Percentiles rank a stretch among this genome's conserved stretches.
Evolutionary conservation across 1,139 yeast genomes (phyloP).

Genomic region (Hemisphaericaspora lyxosophila): DNA sequence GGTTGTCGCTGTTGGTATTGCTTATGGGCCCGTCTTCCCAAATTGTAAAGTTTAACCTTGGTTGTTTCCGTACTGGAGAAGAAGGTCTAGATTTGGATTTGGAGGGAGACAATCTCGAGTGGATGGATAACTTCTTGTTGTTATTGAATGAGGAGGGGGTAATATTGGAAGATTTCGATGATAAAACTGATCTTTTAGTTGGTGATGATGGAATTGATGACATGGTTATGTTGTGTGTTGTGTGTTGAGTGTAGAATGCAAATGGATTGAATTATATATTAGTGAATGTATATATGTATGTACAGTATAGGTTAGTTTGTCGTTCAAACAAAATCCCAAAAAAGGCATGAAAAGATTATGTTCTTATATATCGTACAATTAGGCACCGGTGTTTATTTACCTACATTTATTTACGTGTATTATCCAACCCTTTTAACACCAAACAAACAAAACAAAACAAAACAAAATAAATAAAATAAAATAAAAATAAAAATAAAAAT

Average conservation of each 20-base stretch:
- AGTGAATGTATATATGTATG: too few relatives aligned
- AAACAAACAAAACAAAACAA: background rate
- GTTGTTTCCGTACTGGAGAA: constrained; percentile 17
- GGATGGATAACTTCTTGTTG: constrained; percentile 17
- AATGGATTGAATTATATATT: background rate
- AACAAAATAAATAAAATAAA: background rate
- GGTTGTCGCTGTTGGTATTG: constrained; percentile 2
- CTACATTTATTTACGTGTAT: too few relatives aligned
- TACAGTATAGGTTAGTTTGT: too few relatives aligned
- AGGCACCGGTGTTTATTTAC: too few relatives aligned
- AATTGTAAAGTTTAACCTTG: constrained; percentile 33
- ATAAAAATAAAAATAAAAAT: too few relatives aligned
- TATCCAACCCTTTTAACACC: too few relatives aligned
- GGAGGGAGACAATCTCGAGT: constrained; percentile 10
- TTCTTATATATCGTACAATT: too few relatives aligned
- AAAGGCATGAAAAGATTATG: too few relatives aligned
- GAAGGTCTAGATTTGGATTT: constrained; percentile 12
- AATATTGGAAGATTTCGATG: constrained; percentile 33
- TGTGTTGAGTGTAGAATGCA: background rate
- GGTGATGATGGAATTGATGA: constrained; percentile 31
- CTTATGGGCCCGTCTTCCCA: constrained; percentile 40
- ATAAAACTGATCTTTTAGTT: constrained; percentile 30
- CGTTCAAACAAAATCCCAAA: too few relatives aligned
- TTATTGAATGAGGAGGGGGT: constrained; percentile 27
- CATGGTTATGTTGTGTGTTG: too few relatives aligned